A percentile compares a stretch with the other conserved stretches of the same genome.
Evolutionary conservation across 495 filamentous ascomycete species (phyloP).

Genomic region (Hypoxylon rickii): DNA sequence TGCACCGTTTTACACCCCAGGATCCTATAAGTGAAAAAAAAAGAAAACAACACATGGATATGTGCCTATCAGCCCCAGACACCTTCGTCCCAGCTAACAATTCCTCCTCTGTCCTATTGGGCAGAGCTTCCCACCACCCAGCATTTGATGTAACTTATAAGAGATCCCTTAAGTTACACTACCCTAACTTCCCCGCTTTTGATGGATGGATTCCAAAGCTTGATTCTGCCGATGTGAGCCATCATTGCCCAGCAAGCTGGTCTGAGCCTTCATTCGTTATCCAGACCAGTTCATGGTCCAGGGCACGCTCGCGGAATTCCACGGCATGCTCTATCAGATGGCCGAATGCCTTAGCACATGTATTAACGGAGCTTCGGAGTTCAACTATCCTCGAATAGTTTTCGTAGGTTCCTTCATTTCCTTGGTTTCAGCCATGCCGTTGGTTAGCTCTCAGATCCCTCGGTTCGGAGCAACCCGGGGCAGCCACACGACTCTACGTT

Average conservation of each 20-base stretch:
- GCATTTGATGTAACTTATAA: slow-evolving; percentile 24
- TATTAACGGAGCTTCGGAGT: slow-evolving; percentile 23
- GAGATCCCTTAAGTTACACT: slow-evolving; percentile 33
- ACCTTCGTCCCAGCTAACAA: slow-evolving; percentile 27
- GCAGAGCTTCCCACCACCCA: slow-evolving; percentile 14
- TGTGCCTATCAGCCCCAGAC: slow-evolving; percentile 30
- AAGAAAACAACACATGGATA: slow-evolving; percentile 1
- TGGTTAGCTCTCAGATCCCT: slow-evolving; percentile 15
- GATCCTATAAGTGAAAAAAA: slow-evolving; percentile 11
- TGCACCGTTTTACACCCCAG: slow-evolving; percentile 21
- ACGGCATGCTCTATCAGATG: slow-evolving; percentile 18
- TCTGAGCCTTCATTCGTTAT: slow-evolving; percentile 13
- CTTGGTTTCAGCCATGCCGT: slow-evolving; percentile 6
- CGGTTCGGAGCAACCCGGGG: slow-evolving; percentile 11
- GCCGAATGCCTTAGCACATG: slow-evolving; percentile 7
- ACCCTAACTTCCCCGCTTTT: slow-evolving; percentile 30
- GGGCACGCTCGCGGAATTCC: slow-evolving; percentile 19
- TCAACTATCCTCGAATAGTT: slow-evolving; percentile 16
- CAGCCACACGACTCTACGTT: background rate
- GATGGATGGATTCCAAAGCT: slow-evolving; percentile 31
- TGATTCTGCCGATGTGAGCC: slow-evolving; percentile 35
- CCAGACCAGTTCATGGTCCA: slow-evolving; percentile 2
- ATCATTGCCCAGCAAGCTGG: slow-evolving; percentile 27
- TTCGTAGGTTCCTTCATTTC: slow-evolving; percentile 18
- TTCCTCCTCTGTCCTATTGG: slow-evolving; percentile 21